These are phyloP conservation scores for Colletotrichum sp. DNA, from an alignment of 2,329 filamentous ascomycete species.

Conservation along the genomic window DNA sequence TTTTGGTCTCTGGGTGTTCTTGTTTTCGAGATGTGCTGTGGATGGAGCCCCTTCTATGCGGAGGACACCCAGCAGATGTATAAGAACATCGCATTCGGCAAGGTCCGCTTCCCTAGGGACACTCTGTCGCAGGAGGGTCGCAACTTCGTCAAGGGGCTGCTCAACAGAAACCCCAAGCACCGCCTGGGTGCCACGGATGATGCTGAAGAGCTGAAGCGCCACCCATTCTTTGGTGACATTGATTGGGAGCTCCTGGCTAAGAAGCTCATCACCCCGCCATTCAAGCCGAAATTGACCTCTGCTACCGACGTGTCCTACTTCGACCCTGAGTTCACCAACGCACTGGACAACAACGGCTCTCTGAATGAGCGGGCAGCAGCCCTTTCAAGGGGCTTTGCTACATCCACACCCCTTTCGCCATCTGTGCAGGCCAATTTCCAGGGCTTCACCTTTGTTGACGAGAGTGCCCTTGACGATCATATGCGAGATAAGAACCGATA, in stretches of 20 bases:
- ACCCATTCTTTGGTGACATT: constrained; percentile 93
- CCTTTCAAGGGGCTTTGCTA: constrained; percentile 82
- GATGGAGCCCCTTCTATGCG: constrained; percentile 98
- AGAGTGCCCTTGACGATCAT: constrained; percentile 90
- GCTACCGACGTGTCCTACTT: constrained; percentile 98
- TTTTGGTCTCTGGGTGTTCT: constrained; percentile 98
- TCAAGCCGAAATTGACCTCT: constrained; percentile 96
- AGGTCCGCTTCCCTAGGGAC: constrained; percentile 94
- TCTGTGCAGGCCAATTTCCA: constrained; percentile 98
- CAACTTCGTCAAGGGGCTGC: constrained; percentile 96
- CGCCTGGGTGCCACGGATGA: constrained; percentile 89
- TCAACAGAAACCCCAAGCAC: constrained; percentile 97
- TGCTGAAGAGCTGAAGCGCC: constrained; percentile 90
- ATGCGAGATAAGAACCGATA: constrained; percentile 60
- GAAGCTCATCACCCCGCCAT: constrained; percentile 94
- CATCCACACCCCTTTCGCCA: constrained; percentile 90
- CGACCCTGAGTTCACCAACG: constrained; percentile 97
- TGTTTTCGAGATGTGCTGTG: constrained; percentile 99
- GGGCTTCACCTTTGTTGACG: constrained; percentile 98
- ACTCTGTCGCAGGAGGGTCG: constrained; percentile 92
- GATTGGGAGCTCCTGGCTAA: constrained; percentile 88
- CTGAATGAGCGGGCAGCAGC: constrained; percentile 91
- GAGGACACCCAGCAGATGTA: constrained; percentile 99
- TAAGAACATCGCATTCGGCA: constrained; percentile 99
- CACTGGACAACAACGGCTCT: constrained; percentile 83